Evolutionary conservation across 2,329 filamentous ascomycete genomes (phyloP), one percentile per base, ranked within the genome.

Genomic region (Botryotinia calthae): DNA sequence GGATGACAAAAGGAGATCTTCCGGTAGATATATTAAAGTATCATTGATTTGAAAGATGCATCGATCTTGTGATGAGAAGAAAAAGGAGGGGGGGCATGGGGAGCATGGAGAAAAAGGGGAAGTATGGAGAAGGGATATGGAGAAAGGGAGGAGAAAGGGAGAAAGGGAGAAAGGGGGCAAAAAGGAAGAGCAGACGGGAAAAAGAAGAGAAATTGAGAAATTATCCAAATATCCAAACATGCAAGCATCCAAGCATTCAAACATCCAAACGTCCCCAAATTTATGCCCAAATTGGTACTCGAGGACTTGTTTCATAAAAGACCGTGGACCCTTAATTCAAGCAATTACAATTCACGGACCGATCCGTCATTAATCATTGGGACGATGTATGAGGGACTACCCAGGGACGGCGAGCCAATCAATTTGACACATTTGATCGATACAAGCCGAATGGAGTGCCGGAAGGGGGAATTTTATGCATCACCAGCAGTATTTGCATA

Each of bases 51-150:
- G 37, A 9, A 25, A 14, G 10, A 58, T 59, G 16, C 31, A 22
- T 44, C 62, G 42, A 40, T 69, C 66, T 69, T 58, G 66, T 69
- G 51, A 69, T 44, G 66, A 37, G 31, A 48, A 18, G 34, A 59
- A 64, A 51, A 48, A 34, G n/a, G 46, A 64, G 69, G 42, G 28
- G 69, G 28, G 16, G 22, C 18, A n/a, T 25, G 18, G 48, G 18
- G n/a, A 42, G 18, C 25, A 61, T 56, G 51, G 51, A 34, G 34
- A 34, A 54, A 40, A 18, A 20, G 63, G 34, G 46, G 20, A n/a
- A 71, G n/a, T 22, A 18, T 42, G 25, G 46, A 56, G 31, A 31
- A 22, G 7, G 31, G 40, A 22, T n/a, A 37, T 22, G 65, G n/a
- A 22, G 28, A 28, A n/a, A 25, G 16, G 10, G 25, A 22, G 22